Conservation (phyloP, 805 yeast genomes). For the Schwanniomyces pseudopolymorphus region DNA sequence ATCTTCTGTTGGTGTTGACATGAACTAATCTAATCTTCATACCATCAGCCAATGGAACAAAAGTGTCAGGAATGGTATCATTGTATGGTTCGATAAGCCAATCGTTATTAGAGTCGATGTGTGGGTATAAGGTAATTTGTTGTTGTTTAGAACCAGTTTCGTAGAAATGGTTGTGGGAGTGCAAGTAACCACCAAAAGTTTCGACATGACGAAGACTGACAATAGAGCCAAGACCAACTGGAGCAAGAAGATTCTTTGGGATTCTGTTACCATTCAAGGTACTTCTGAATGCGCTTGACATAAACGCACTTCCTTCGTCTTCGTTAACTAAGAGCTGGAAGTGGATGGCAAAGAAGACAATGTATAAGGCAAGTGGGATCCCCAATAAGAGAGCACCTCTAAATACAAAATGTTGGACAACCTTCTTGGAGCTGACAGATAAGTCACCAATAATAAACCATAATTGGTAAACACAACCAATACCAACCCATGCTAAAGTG, state of each 20-base stretch:
- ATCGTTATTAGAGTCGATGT: conserved; percentile 69
- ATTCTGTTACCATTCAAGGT: conserved; percentile 58
- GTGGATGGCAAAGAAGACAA: conserved; percentile 62
- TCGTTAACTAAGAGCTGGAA: conserved; percentile 56
- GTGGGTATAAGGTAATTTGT: conserved; percentile 79
- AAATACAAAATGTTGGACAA: conserved; percentile 46
- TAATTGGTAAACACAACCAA: conserved; percentile 56
- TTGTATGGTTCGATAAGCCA: conserved; percentile 73
- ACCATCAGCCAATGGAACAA: conserved; percentile 65
- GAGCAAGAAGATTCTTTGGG: conserved; percentile 57
- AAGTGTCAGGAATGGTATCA: conserved; percentile 54
- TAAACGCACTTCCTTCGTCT: conserved; percentile 71
- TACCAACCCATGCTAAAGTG: conserved; percentile 77
- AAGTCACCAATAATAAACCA: conserved; percentile 78
- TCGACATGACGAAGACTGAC: conserved; percentile 67
- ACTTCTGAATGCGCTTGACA: conserved; percentile 71
- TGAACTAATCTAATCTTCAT: conserved; percentile 71
- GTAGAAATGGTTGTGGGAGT: conserved; percentile 71
- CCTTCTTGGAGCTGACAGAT: conserved; percentile 42
- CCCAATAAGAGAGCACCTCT: conserved; percentile 58
- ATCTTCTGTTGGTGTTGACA: conserved; percentile 55
- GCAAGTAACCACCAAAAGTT: conserved; percentile 79
- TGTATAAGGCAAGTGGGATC: conserved; percentile 57
- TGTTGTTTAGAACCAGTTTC: conserved; percentile 84
- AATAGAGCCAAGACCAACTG: conserved; percentile 71